Evolutionary conservation across 345 rosid genomes (phyloP), one percentile per base, ranked within the genome.

Genomic region (Iberis pinnata): DNA sequence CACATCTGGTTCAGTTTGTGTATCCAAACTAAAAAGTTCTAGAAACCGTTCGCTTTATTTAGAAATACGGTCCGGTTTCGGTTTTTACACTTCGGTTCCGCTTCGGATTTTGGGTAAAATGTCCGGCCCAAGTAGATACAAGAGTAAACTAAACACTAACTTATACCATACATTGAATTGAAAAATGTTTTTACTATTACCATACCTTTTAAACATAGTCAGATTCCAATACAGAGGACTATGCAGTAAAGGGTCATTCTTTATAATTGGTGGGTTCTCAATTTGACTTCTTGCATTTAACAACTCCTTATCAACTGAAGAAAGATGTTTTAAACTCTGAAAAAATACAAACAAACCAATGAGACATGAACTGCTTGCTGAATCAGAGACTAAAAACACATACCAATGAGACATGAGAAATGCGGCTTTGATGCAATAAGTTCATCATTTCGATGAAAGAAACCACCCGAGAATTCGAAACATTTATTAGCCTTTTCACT

Each of bases 191-290:
- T 19, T 9, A 49, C 18, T 35, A n/a, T 13, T 7, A 48, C 36
- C 19, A 61, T 47, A 81, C 98, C 79, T 82, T 73, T 73, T 81
- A 79, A 90, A 90, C 77, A 64, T 78, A 52, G 96, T 87, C 41
- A 81, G 51, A 43, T 84, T 90, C 56, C 78, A 73, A 71, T 71
- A 90, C 52, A 87, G 68, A 75, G 92, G 80, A 57, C 79, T 74
- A 37, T 80, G 79, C 33, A 90, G 84, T 45, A 27, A 48, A 9
- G 57, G 69, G 71, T 84, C 77, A 42, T 70, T 68, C 63, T 73
- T 52, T 45, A 69, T 14, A 25, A 71, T 50, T 2, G 83, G 83
- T 22, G 93, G 77, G 70, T 73, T 82, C 73, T 75, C 76, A 18
- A 90, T 84, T 70, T 79, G 84, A 8, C 63, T 67, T 81, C 82